These are phyloP conservation scores for Cladorrhinum samala DNA, from an alignment of 495 filamentous ascomycete species.

Conservation along the genomic window DNA sequence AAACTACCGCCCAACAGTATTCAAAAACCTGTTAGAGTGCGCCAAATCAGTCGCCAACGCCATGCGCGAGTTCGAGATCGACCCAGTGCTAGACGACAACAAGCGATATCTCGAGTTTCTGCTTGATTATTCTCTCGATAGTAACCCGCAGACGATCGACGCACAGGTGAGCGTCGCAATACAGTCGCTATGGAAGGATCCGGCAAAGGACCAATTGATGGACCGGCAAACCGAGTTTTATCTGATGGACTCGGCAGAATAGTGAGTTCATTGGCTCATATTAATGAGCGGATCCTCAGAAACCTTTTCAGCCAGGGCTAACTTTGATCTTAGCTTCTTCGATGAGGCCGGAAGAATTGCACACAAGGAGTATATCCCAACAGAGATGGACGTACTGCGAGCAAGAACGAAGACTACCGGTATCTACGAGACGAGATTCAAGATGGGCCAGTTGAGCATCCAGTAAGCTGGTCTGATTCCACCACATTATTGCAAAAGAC, in stretches of 20 bases:
- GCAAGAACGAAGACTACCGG: conserved; percentile 98
- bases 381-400: conserved; percentile 86
- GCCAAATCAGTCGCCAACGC: conserved; percentile 84
- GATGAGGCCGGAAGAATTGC: conserved; percentile 85
- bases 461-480: conserved; percentile 58
- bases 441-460: conserved; percentile 97
- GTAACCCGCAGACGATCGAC: conserved; percentile 80
- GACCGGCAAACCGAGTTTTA: conserved; percentile 98
- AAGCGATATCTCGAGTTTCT: conserved; percentile 71
- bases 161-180: conserved; percentile 73
- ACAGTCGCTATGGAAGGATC: conserved; percentile 83
- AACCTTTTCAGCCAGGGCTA: no score
- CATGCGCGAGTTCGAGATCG: conserved; percentile 80
- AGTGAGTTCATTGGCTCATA: conserved; percentile 53
- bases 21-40: conserved; percentile 96
- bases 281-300: not conserved
- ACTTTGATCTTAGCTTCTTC: conserved; percentile 66
- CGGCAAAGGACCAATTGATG: conserved; percentile 74
- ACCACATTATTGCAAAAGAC: conserved; percentile 10
- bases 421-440: conserved; percentile 97
- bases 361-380: conserved; percentile 77
- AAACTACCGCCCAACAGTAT: conserved; percentile 90
- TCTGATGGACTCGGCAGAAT: conserved; percentile 97
- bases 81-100: conserved; percentile 64
- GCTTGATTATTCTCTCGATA: conserved; percentile 79